Evolutionary conservation across 805 yeast species (phyloP).

Genomic region (Metschnikowia hibisci): DNA sequence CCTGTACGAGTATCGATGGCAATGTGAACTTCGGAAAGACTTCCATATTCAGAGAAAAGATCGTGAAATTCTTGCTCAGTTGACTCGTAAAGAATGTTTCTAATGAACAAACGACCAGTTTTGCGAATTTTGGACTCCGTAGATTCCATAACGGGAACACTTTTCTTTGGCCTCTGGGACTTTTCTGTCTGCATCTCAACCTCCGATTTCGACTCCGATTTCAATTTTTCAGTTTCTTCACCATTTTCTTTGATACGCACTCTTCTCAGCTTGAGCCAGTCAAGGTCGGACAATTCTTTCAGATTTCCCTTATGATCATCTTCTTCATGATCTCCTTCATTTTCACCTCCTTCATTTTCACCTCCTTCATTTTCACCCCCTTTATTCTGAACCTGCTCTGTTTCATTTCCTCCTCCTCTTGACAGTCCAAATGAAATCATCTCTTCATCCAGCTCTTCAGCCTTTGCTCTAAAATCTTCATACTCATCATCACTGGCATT

Average conservation of each 20-base stretch:
- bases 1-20: constrained; percentile 91
- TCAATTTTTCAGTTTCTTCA: constrained; percentile 10
- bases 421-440: constrained; percentile 44
- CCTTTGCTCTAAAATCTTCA: constrained; percentile 39
- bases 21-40: constrained; percentile 81
- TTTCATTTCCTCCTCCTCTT: too few relatives aligned
- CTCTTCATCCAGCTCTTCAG: constrained; percentile 45
- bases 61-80: constrained; percentile 72
- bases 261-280: constrained; percentile 80
- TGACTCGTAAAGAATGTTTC: constrained; percentile 79
- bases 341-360: background rate
- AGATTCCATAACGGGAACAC: background rate
- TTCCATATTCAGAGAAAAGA: constrained; percentile 66
- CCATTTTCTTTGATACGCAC: constrained; percentile 53
- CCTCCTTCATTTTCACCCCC: constrained; percentile 16
- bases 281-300: constrained; percentile 64
- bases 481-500: constrained; percentile 51
- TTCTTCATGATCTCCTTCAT: too few relatives aligned
- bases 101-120: constrained; percentile 80
- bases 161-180: constrained; percentile 2
- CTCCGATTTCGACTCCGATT: constrained; percentile 7
- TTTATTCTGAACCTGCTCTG: too few relatives aligned
- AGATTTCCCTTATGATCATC: too few relatives aligned
- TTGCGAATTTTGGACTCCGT: constrained; percentile 48
- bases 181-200: constrained; percentile 3